Evolutionary conservation across 768 basidiomycete species (phyloP), one percentile per base, ranked within the genome.

Genomic region (Pluteus cervinus): DNA sequence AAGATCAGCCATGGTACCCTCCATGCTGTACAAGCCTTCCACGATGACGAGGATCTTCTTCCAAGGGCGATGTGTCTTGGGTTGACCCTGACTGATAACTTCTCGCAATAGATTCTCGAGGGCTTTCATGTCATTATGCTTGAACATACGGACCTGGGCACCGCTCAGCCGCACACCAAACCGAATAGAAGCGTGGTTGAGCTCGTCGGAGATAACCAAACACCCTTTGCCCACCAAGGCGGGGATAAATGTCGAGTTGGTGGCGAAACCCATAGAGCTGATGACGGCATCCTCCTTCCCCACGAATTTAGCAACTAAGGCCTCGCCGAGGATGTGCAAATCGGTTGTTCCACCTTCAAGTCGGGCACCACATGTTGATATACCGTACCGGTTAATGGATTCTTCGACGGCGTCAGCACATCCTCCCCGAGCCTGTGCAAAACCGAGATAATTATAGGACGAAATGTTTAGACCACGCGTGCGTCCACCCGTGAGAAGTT

Each of bases 401-500:
- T 86, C 83, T 54, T 93, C 91, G 6, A 90, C 93, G 4, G 88
- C 89, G 53, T 98, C 96, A 6, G 96, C 89, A 55, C 92, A 96
- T 5, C 87, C 86, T 10, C 96, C 96, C 3, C 76, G 75, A 11
- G 84, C 86, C 55, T 94, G 90, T 0, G 94, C 96, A 54, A 99
- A 99, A 3, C 96, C 96, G 51, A 99, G 89, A 57, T 98, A 99
- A 65, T 98, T 99, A 69, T 99, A 99, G 6, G 91, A 96, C 1
- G 92, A 93, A 47, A 98, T 86, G 59, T 99, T 99, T 49, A 99
- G 82, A 0, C 83, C 86, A 36, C 93, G 87, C 0, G 89, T 92
- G 17, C 72, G 75, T 1, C 69, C 75, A 42, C 92, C 94, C 2
- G 88, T 86, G 50, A 82, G 68, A 34, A 77, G 61, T 42, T 87